Base-by-base conservation (phyloP, 192 early-diverging fungal genomes). In the Rhizoclosmatium sp. region DNA sequence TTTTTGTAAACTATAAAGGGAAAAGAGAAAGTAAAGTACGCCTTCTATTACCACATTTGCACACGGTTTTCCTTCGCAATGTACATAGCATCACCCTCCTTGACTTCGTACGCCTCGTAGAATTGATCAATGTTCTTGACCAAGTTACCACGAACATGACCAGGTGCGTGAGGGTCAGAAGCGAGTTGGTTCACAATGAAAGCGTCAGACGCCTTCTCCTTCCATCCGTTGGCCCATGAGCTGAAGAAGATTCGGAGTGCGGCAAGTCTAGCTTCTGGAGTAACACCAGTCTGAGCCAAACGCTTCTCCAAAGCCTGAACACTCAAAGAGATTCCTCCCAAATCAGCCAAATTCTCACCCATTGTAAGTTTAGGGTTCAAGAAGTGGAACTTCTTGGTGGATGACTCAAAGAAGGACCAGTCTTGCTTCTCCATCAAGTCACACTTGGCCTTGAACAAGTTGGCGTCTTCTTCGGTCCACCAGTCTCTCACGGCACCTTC, bases 321-420 rank as follows among this genome's bases (percentile, higher is more conserved):
- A 31, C 21, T 7, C 69, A 71, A 44, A 71, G 49, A 56, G 45
- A 84, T 60, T 47, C 83, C 80, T 7, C 83, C 80, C 47, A 84
- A 56, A 79, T 84, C 83, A 23, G 80, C 83, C 78, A 78, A 79
- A 68, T 84, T 84, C 66, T 84, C 83, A 46, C 83, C 83, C 46
- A 74, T 54, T 10, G 75, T 72, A 9, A 71, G 69, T 40, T 71
- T 49, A 21, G 69, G 69, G 49, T 71, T 51, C 69, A 59, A 58
- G 4, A 4, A 5, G 69, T 71, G 69, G 16, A 61, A 21, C 42
- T 72, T 78, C 21, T 77, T 76, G 45, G 75, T 75, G 16, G 69
- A 19, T 4, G 69, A 23, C 16, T 71, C 69, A 19, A 58, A 4
- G 71, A 82, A 80, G 31, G 45, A 81, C 71, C 66, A 65, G 2